phyloP scores from a whole-genome alignment of 2,329 filamentous ascomycete genomes.

The Phyllosticta capitalensis region DNA sequence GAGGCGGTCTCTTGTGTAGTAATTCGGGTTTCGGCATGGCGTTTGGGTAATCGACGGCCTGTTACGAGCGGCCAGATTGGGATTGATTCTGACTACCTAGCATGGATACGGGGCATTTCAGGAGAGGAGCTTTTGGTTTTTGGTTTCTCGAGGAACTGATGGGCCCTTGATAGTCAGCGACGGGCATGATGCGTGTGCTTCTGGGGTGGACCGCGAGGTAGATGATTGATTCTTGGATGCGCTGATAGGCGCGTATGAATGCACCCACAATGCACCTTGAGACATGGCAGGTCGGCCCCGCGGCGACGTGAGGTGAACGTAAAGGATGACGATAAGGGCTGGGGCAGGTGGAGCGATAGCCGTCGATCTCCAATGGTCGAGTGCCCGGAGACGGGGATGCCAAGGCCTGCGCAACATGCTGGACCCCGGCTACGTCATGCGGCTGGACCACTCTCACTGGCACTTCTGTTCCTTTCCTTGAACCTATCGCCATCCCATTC shows the following conservation, averaged over 20 bases:
- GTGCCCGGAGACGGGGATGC: background rate
- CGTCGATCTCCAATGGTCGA: no score
- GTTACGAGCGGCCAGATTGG: background rate
- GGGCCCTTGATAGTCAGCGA: background rate
- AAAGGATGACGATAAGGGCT: background rate
- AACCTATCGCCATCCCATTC: background rate
- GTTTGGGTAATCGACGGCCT: background rate
- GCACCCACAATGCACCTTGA: background rate
- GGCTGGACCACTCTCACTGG: background rate
- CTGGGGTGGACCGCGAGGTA: background rate
- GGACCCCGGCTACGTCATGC: background rate
- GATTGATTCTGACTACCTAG: background rate
- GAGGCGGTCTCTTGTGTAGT: constrained; percentile 2
- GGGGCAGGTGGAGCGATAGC: background rate
- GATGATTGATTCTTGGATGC: background rate
- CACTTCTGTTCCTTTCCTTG: background rate
- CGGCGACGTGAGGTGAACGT: background rate
- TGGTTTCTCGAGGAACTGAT: constrained; percentile 13
- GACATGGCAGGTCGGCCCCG: background rate
- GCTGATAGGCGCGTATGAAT: background rate
- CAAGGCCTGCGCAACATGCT: background rate
- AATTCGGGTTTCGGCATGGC: constrained; percentile 3
- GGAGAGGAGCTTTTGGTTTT: constrained; percentile 11
- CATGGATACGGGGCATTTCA: constrained; percentile 8
- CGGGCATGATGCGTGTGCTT: no score